Evolutionary conservation across 192 early-diverging fungal genomes (phyloP).

Genomic region (Rhizoclosmatium sp.): DNA sequence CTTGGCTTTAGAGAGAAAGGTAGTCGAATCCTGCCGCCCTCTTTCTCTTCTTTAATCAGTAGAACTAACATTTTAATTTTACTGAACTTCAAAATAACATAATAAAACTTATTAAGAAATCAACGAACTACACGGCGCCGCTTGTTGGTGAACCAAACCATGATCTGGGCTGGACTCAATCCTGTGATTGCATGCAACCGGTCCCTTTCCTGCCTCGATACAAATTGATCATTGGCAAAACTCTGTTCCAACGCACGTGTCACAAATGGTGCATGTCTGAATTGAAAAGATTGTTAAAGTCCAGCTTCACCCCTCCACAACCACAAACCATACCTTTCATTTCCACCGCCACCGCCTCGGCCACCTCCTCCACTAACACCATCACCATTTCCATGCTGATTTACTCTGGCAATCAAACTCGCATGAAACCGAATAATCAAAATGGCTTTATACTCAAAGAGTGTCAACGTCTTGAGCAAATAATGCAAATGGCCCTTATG

Average conservation of each 20-base stretch:
- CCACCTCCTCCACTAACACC: background rate
- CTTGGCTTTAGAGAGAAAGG: no score
- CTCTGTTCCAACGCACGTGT: conserved; percentile 22
- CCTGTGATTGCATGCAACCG: conserved; percentile 21
- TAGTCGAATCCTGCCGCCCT: no score
- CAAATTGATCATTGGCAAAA: conserved; percentile 12
- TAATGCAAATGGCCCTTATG: conserved; percentile 16
- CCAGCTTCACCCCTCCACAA: no score
- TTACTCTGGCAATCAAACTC: conserved; percentile 26
- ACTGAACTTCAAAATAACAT: no score
- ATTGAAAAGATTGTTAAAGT: background rate
- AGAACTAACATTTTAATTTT: no score
- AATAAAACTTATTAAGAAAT: background rate
- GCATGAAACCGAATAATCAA: conserved; percentile 29
- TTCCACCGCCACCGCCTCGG: background rate
- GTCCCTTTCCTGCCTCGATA: conserved; percentile 13
- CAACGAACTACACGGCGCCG: conserved; percentile 18
- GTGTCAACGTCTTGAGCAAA: conserved; percentile 9
- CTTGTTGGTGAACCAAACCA: conserved; percentile 38
- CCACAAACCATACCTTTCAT: background rate
- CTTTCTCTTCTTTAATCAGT: no score
- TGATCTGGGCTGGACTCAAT: conserved; percentile 17
- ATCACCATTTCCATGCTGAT: background rate
- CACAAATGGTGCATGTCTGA: conserved; percentile 19
- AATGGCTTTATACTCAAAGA: conserved; percentile 25